phyloP scores from a whole-genome alignment of 2,329 filamentous ascomycete species.

The Penicillium frequentans region DNA sequence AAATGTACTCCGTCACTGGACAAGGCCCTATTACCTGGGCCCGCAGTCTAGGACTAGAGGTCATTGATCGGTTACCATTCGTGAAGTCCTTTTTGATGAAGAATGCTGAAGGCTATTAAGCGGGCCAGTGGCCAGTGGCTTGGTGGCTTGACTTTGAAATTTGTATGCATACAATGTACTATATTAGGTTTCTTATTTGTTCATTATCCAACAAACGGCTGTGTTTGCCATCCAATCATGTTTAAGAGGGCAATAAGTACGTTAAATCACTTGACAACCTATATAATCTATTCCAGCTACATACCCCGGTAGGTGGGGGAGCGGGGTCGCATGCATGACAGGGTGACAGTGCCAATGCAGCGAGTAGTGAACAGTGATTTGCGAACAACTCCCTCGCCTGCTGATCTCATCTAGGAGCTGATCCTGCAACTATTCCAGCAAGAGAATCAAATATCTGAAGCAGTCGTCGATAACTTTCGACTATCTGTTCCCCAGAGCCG shows the following conservation, averaged over 20 bases:
- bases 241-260: neutral
- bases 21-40: conserved; percentile 77
- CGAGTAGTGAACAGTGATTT: neutral
- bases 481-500: neutral
- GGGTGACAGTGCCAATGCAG: neutral
- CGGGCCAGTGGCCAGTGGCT: neutral
- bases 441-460: neutral
- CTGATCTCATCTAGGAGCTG: neutral
- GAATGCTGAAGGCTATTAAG: conserved; percentile 47
- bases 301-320: neutral
- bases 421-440: neutral
- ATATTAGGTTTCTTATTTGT: conserved; percentile 15
- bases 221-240: neutral
- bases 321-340: neutral
- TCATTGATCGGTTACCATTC: conserved; percentile 71
- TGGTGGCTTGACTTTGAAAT: neutral
- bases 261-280: neutral
- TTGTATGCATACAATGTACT: conserved; percentile 14
- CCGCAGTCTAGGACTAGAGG: conserved; percentile 72
- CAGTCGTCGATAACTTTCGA: neutral
- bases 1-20: conserved; percentile 75
- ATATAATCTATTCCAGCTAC: neutral
- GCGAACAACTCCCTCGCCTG: neutral
- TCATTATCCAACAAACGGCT: neutral
- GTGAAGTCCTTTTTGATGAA: conserved; percentile 87